Evolutionary conservation across 164 flowering plant genomes (phyloP), one percentile per base, ranked within the genome.

Genomic region (Macadamia tetraphylla): DNA sequence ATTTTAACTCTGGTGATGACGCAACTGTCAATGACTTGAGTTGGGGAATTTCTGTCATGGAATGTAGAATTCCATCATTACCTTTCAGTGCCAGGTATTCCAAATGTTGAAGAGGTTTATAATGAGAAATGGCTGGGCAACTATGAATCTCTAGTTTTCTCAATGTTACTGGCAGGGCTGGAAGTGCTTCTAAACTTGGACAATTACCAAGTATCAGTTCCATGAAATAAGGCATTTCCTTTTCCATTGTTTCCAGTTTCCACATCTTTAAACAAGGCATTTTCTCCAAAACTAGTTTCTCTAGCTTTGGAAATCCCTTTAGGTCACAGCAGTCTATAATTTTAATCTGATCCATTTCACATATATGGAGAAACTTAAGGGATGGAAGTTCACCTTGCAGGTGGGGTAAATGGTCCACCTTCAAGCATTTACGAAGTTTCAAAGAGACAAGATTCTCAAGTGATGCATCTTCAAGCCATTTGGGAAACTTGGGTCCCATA

Each of bases 401-500:
- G 11, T 23, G 9, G 6, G 62, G 53, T 3, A 67, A 48, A 32
- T 67, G 53, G 43, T n/a, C 29, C 35, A 48, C 58, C 15, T 58
- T 42, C n/a, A 10, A 42, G 14, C 62, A 57, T 2, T 42, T 29
- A 29, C n/a, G 35, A 12, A 67, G 13, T 6, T 58, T 49, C 69
- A 67, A 12, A 10, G 44, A 11, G n/a, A 14, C 18, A n/a, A 67
- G 58, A 12, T 57, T 57, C 4, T 7, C n/a, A 14, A 67, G 46
- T 18, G 53, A 58, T 58, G 62, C 29, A 15, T 58, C 53, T 3
- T 67, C 35, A 42, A 67, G 42, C 69, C 69, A 67, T 18, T 18
- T 7, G 29, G 59, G 59, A 14, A 57, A 57, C 30, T 57, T 7
- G 23, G 2, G 30, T 10, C 59, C 59, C 9, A 57, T 18, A 10